Evolutionary conservation across 768 basidiomycete genomes (phyloP).

Genomic region (Mycena olivaceomarginata): DNA sequence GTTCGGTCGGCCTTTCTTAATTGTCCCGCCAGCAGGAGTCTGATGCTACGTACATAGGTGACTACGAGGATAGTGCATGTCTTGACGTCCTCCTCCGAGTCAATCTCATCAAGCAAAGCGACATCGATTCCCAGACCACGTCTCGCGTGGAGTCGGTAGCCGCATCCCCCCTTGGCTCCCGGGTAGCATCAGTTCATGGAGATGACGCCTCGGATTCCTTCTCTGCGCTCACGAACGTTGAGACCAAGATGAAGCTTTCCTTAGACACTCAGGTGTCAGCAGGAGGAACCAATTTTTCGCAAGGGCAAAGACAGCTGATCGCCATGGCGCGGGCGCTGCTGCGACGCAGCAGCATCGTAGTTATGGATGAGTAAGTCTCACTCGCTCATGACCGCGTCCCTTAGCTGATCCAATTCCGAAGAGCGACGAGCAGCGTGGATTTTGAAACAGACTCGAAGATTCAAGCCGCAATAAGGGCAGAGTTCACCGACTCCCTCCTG

Average conservation of each 20-base stretch:
- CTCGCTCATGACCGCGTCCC: too few species aligned
- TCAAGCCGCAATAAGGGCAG: constrained; percentile 89
- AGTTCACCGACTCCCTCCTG: constrained; percentile 85
- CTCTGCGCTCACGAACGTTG: constrained; percentile 71
- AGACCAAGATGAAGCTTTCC: constrained; percentile 72
- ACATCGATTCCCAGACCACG: too few species aligned
- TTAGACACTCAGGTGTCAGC: constrained; percentile 90
- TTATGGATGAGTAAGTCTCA: constrained; percentile 74
- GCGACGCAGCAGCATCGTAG: constrained; percentile 81
- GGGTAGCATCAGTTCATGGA: constrained; percentile 41
- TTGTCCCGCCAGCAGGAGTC: background rate
- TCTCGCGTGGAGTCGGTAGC: too few species aligned
- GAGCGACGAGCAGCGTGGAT: constrained; percentile 88
- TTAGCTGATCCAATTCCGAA: too few species aligned
- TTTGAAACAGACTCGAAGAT: constrained; percentile 94
- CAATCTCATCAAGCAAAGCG: too few species aligned
- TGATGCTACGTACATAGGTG: constrained; percentile 63
- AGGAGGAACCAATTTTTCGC: constrained; percentile 93
- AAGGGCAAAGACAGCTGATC: constrained; percentile 92
- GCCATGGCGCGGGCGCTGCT: constrained; percentile 90
- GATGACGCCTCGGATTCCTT: background rate
- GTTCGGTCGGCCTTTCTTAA: constrained; percentile 65
- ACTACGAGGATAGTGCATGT: constrained; percentile 75
- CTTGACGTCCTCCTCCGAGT: too few species aligned
- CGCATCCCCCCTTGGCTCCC: constrained; percentile 48